Evolutionary conservation across 2,329 filamentous ascomycete genomes (phyloP).

Genomic region (Elsinoe perseae): DNA sequence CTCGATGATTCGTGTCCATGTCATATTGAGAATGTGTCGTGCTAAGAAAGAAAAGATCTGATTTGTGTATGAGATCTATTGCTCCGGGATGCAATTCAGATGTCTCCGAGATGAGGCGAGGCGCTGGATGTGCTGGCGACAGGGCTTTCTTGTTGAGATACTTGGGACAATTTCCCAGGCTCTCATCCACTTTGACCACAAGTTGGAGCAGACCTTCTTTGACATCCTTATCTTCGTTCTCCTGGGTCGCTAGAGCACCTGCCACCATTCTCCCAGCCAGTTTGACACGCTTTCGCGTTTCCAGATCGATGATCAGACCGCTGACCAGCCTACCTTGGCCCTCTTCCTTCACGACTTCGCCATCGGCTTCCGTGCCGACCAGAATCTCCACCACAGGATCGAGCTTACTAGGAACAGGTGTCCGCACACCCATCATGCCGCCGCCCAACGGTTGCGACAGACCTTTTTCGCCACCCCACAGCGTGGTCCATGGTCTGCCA

Average conservation of each 20-base stretch:
- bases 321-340: conserved; percentile 49
- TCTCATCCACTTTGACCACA: conserved; percentile 62
- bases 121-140: conserved; percentile 45
- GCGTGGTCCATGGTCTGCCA: conserved; percentile 63
- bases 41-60: conserved; percentile 74
- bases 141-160: conserved; percentile 72
- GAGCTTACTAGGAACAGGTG: conserved; percentile 50
- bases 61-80: conserved; percentile 50
- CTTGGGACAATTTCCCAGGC: conserved; percentile 76
- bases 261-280: conserved; percentile 62
- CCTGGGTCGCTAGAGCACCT: conserved; percentile 44
- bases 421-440: conserved; percentile 56
- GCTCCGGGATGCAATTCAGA: conserved; percentile 47
- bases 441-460: conserved; percentile 58
- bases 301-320: conserved; percentile 56
- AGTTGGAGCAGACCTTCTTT: conserved; percentile 44
- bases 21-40: conserved; percentile 52
- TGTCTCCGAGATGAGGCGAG: conserved; percentile 44
- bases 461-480: conserved; percentile 67
- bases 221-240: conserved; percentile 26
- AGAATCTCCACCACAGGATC: conserved; percentile 66
- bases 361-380: conserved; percentile 42
- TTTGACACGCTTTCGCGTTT: conserved; percentile 64
- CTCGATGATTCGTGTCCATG: conserved; percentile 81
- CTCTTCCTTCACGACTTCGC: conserved; percentile 36